phyloP scores from a whole-genome alignment of 805 yeast genomes.

The Starmerella roubikii region DNA sequence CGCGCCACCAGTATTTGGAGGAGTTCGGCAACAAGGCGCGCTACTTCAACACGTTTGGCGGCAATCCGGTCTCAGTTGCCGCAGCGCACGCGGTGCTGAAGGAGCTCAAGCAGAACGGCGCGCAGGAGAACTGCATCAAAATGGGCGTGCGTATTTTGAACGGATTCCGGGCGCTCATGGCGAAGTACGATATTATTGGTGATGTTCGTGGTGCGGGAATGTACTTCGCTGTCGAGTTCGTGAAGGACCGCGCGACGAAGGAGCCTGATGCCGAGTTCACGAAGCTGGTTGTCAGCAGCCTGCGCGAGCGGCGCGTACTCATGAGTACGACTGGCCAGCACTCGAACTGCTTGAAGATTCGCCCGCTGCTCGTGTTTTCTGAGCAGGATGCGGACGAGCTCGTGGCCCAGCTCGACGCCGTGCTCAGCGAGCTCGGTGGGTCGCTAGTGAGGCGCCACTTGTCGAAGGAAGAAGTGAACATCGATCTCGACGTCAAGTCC shows the following conservation, averaged over 20 bases:
- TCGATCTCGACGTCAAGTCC: neutral
- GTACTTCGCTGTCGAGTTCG: constrained; percentile 13
- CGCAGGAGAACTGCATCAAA: constrained; percentile 3
- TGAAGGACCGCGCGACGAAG: constrained; percentile 3
- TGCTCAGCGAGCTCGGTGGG: neutral
- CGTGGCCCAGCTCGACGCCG: neutral
- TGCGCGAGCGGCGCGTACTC: constrained; percentile 11
- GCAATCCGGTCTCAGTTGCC: constrained; percentile 12
- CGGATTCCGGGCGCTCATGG: constrained; percentile 4
- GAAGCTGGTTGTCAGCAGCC: constrained; percentile 3
- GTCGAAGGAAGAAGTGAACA: neutral
- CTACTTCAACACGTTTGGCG: constrained; percentile 14
- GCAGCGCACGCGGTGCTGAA: constrained; percentile 10
- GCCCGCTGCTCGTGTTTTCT: constrained; percentile 10
- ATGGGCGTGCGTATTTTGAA: constrained; percentile 5
- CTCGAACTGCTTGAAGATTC: constrained; percentile 10
- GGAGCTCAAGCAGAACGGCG: constrained; percentile 6
- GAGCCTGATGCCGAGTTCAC: constrained; percentile 8
- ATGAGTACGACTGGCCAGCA: constrained; percentile 9
- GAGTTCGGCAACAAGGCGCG: constrained; percentile 12
- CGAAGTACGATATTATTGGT: constrained; percentile 5
- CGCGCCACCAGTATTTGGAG: constrained; percentile 3
- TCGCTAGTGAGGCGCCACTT: neutral
- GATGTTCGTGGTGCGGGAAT: constrained; percentile 13
- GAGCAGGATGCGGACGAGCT: constrained; percentile 6